Conservation (phyloP, 2,329 filamentous ascomycete species). For the Paraphaeosphaeria sporulosa region DNA sequence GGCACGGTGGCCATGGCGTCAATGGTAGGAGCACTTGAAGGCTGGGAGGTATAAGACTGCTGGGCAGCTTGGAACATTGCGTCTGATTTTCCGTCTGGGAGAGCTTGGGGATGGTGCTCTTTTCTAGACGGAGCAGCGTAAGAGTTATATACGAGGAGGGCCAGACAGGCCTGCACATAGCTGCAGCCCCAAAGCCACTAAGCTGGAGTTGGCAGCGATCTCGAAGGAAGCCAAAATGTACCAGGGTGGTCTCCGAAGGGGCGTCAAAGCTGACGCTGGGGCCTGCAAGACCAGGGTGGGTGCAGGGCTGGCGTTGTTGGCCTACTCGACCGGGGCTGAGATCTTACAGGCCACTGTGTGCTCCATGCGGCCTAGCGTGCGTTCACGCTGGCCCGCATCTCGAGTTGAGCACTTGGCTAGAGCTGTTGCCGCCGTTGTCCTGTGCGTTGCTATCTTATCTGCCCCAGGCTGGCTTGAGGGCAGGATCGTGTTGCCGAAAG, state of each 20-base stretch:
- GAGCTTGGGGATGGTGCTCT: conserved; percentile 21
- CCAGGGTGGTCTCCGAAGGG: conserved; percentile 30
- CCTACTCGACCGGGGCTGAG: conserved; percentile 43
- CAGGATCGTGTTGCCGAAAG: neutral
- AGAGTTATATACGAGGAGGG: conserved; percentile 42
- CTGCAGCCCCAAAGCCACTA: conserved; percentile 27
- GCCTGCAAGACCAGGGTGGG: conserved; percentile 34
- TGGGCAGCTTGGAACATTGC: conserved; percentile 42
- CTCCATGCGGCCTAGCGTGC: conserved; percentile 33
- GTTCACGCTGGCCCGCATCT: conserved; percentile 28
- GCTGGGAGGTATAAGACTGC: conserved; percentile 34
- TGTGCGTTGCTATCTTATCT: conserved; percentile 18
- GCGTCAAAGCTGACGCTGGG: conserved; percentile 43
- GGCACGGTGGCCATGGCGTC: conserved; percentile 31
- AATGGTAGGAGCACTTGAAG: conserved; percentile 33
- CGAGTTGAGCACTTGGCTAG: conserved; percentile 27
- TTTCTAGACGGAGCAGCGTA: conserved; percentile 27
- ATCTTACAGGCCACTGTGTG: conserved; percentile 39
- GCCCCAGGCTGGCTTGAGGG: conserved; percentile 1
- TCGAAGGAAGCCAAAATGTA: conserved; percentile 27
- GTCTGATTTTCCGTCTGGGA: conserved; percentile 15
- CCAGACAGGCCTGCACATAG: conserved; percentile 23
- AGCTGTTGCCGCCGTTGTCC: conserved; percentile 25
- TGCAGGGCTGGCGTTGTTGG: conserved; percentile 39
- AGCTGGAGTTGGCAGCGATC: conserved; percentile 29